Percentiles rank a stretch among this genome's conserved stretches.
Conservation (phyloP, 441 rosid genomes). For the Metrosideros polymorpha region DNA sequence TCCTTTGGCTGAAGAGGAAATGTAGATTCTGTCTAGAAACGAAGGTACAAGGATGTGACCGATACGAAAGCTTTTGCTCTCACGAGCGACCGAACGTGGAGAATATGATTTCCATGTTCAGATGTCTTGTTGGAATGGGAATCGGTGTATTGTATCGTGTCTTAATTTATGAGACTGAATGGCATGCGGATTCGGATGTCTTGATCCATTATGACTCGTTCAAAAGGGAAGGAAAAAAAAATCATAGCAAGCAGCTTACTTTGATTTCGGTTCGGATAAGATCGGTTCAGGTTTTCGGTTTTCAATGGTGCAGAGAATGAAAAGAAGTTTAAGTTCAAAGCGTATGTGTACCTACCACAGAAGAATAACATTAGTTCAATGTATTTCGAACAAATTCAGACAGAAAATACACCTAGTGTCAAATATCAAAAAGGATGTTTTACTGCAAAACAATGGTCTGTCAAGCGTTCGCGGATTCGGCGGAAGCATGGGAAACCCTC, state of each 20-base stretch:
- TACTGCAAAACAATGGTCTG: background rate
- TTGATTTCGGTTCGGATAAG: too few species aligned
- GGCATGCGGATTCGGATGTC: background rate
- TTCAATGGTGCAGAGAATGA: background rate
- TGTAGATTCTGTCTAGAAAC: background rate
- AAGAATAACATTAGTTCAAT: background rate
- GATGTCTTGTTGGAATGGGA: background rate
- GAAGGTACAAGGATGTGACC: background rate
- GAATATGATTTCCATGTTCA: background rate
- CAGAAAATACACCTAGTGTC: background rate
- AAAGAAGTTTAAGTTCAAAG: background rate
- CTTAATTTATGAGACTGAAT: background rate
- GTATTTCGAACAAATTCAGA: background rate
- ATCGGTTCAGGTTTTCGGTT: too few species aligned
- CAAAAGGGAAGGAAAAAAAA: background rate
- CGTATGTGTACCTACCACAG: background rate
- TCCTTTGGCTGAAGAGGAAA: background rate
- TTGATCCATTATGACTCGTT: background rate
- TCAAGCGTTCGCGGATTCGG: too few species aligned
- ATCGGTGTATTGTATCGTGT: background rate
- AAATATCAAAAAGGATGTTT: background rate
- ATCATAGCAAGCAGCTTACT: background rate
- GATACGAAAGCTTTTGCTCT: background rate
- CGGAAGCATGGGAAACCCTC: too few species aligned
- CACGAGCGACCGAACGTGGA: background rate